Evolutionary conservation across 225 moss, liverwort and hornwort species (phyloP), one percentile per base, ranked within the genome.

Genomic region (Pseudisothecium myosuroides): DNA sequence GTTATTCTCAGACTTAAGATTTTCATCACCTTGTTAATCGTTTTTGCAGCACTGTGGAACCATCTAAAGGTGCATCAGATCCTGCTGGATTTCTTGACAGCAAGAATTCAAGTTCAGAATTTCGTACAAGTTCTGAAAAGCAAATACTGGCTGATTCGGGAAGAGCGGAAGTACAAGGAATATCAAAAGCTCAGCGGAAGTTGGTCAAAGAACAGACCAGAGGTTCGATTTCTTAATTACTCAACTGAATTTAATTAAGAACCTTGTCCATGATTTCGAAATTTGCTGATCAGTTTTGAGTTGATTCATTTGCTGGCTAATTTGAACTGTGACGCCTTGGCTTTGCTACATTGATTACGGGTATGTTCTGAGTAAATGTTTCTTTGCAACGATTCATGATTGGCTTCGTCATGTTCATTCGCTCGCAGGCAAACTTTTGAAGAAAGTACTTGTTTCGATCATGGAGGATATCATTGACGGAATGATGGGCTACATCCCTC

Each of bases 401-500:
- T 41, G 78, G 52, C 92, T 91, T 81, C 80, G 90, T 56, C 43
- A 86, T 89, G 90, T 89, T 89, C 88, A 80, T 87, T 93, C 92
- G 88, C 61, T 93, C 73, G 86, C 95, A 90, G 94, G 92, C 82
- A 94, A 94, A 88, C 85, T 92, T 87, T 91, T 96, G 69, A 90
- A 96, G 89, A 92, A 89, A 88, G 90, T 94, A 60, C 90, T 98
- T 85, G 96, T 96, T 85, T 92, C 89, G 78, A 92, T 94, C 77
- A 96, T 97, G 90, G 98, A 94, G 81, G 94, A 97, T 82, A 94
- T 97, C 74, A 96, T 99, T 77, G 96, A 96, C 90, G 97, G 99
- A 71, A 99, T 99, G 99, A 99, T 97, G 96, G 96, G 96, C 27
- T 99, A 90, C 88, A 96, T 99, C 59, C 99, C 97, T 81, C 92